Base-by-base conservation (phyloP, 1,139 yeast genomes). In the Meyerozyma sp. region DNA sequence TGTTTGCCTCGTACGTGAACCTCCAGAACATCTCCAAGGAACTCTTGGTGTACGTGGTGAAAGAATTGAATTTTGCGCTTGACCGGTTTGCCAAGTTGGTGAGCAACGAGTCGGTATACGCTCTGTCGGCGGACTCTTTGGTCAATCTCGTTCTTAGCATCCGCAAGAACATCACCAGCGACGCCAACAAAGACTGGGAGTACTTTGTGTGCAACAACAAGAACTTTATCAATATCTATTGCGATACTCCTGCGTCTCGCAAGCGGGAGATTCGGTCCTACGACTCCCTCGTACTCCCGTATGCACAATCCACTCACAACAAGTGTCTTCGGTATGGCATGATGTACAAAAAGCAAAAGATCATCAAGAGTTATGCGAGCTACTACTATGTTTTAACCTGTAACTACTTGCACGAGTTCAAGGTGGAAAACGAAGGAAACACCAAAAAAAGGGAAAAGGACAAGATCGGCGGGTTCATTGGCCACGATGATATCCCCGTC, bases 391-490 rank as follows among this genome's bases (percentile, higher is more conserved):
- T 73, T 21, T 63, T 73, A 50, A 68, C 76, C 2, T 68, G 77
- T 51, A 73, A 72, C 53, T 73, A 68, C 48, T 56, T 73, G 28
- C 78, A 73, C 50, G 77, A 73, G 52, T 73, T 70, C 54, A 66
- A 61, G 46, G 57, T 68, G 10, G 76, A 70, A 36, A 52, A 52
- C 16, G 61, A 61, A 28, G 54, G 51, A 42, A 18, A 40, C 43
- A 43, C 53, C 18, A 48, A 47, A 40, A 59, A 54, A 46, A 53
- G 50, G 42, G 49, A 49, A 38, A 63, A 68, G 50, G 67, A 63
- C 39, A 68, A 71, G 47, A 59, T 72, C 40, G 74, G 75, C 1
- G 75, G 75, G 0, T 66, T 68, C 41, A 66, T 73, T 39, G 73
- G 68, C 21, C 70, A 66, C 47, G 68, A 71, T 43, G 75, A 69